phyloP scores from a whole-genome alignment of 352 stramenopile species.

The Phytopythium boreale region DNA sequence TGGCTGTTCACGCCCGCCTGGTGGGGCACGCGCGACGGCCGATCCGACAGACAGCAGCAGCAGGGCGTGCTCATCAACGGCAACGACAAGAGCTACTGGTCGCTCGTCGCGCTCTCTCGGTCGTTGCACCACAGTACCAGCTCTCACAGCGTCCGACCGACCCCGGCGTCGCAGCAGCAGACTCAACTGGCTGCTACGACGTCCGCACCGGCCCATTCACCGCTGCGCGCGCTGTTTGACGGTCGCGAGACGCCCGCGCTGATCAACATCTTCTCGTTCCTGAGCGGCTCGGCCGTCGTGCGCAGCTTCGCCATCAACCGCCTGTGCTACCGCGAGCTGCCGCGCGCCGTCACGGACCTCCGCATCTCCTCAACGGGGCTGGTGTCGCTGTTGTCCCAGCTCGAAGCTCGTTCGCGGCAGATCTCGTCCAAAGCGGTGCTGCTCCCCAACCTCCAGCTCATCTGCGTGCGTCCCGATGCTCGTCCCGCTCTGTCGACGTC shows the following conservation, averaged over 20 bases:
- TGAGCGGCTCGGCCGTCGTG: constrained; percentile 14
- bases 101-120: constrained; percentile 6
- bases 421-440: not conserved
- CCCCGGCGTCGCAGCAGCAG: not conserved
- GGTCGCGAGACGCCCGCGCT: constrained; percentile 10
- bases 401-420: not conserved
- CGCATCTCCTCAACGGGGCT: constrained; percentile 9
- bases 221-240: constrained; percentile 12
- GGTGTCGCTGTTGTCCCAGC: not conserved
- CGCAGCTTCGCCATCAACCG: constrained; percentile 15
- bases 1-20: constrained; percentile 21
- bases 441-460: constrained; percentile 16
- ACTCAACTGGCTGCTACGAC: not conserved
- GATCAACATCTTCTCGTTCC: constrained; percentile 18
- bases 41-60: not conserved
- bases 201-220: not conserved
- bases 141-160: not conserved
- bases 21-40: constrained; percentile 6
- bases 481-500: not conserved
- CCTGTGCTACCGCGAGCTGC: constrained; percentile 12
- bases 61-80: constrained; percentile 19
- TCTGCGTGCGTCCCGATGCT: constrained; percentile 10
- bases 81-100: constrained; percentile 14
- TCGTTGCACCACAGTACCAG: not conserved
- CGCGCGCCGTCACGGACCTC: constrained; percentile 18